Evolutionary conservation across 306 rosid species (phyloP), one percentile per base, ranked within the genome.

Genomic region (Cucumis melo): DNA sequence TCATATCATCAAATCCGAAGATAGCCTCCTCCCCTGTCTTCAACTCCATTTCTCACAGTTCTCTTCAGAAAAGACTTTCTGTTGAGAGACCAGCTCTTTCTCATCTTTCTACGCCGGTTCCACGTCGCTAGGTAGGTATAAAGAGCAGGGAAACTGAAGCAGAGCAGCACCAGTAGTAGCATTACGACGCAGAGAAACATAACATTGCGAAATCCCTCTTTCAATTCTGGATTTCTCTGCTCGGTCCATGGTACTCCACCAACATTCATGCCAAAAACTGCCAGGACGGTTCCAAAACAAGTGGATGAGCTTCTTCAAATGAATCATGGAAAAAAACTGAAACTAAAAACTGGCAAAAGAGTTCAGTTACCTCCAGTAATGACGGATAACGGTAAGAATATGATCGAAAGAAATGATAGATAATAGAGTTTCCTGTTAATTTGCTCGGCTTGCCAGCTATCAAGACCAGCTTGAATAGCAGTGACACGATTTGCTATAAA

Each of bases 181-280:
- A 86, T 80, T 12, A 75, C 79, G 10, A 87, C 77, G 17, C 93
- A 89, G n/a, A 94, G 78, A 29, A 94, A 36, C 91, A 94, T 84
- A 67, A 94, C 98, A 38, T 94, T 89, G 13, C 92, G 93, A 80
- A 94, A 94, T 73, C 97, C 97, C 42, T 94, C 82, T 58, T 86
- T 87, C 59, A 85, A 77, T 34, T 59, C 83, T 0, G 95, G 89
- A 48, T 80, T 48, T 32, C 73, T 84, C 77, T 91, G 96, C 44
- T 83, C 93, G 3, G 97, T 94, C 98, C 98, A 94, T 38, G 98
- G 98, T 84, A 92, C 95, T 80, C 97, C 97, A 34, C 96, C 96
- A 10, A 94, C 98, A 78, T 92, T 94, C 98, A 94, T 94, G 82
- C 98, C 97, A 76, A 94, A 94, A 46, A 92, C 97, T 94, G 95